These are phyloP conservation scores for Salix suchowensis DNA, from an alignment of 345 rosid species.

Conservation along the genomic window DNA sequence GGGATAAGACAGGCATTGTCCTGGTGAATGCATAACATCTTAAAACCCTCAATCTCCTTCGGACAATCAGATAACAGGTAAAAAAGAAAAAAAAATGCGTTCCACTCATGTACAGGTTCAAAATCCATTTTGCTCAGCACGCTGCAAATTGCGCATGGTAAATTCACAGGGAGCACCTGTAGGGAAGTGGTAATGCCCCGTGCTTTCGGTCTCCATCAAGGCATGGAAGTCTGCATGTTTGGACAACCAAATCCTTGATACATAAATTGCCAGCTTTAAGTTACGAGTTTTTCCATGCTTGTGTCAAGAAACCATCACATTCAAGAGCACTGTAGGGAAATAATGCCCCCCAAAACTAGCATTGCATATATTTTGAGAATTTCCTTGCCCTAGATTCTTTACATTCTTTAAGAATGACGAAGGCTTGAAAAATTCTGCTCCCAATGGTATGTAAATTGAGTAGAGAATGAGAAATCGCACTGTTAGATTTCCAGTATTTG, in stretches of 20 bases:
- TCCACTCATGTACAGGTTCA: too few species aligned
- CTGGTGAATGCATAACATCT: not conserved
- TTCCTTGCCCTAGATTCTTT: not conserved
- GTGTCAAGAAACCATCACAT: not conserved
- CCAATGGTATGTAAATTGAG: not conserved
- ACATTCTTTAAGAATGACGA: not conserved
- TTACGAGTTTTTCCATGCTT: not conserved
- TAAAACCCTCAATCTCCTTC: not conserved
- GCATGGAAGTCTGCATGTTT: not conserved
- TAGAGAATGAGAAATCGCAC: not conserved
- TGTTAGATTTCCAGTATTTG: not conserved
- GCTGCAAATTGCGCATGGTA: not conserved
- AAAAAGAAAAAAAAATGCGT: too few species aligned
- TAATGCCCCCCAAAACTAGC: not conserved
- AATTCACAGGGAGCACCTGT: not conserved
- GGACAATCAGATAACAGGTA: not conserved
- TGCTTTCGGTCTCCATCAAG: not conserved
- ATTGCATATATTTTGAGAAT: not conserved
- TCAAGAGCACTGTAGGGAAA: not conserved
- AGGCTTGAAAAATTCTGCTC: not conserved
- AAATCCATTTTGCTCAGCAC: not conserved
- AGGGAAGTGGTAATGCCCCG: not conserved
- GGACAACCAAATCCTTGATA: not conserved
- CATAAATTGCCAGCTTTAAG: not conserved
- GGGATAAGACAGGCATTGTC: not conserved